Base-by-base conservation (phyloP, 257 asterid species). In the Pogostemon cablin region DNA sequence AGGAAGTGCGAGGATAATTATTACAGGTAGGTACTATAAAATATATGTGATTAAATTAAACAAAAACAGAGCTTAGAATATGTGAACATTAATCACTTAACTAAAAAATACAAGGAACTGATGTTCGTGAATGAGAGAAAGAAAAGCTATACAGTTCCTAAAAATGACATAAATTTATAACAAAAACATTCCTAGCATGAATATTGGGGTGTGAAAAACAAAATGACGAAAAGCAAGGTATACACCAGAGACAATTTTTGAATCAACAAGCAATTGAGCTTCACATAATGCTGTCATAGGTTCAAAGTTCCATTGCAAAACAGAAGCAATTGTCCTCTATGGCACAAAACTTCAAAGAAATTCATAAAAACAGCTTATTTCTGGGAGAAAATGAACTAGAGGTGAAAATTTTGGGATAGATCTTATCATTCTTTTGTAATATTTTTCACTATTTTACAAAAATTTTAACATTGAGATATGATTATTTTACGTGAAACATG, bases 11-110 rank as follows among this genome's bases (percentile, higher is more conserved):
- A 9, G 41, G 46, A 65, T 56, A 50, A 53, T 34, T 54, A 58
- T 7, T 47, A 52, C 17, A 67, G 40, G 44, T 9, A 53, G 37
- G 65, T 53, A 69, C 35, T 41, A 7, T 6, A 11, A 49, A 7
- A 67, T 67, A 67, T 37, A 46, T 17, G 67, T 69, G 48, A 70
- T 32, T 54, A 48, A 37, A 57, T 11, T 4, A 3, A 44, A 50
- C 6, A 57, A 71, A 55, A 56, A 35, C n/a, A 4, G 10, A 60
- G 42, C 52, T 61, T 11, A 15, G 48, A 48, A 25, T 25, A 48
- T 40, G 58, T 35, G 61, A 61, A n/a, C 41, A 25, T 25, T 25
- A 49, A 25, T 64, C 11, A 39, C 43, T 58, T 7, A 0, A 47
- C 10, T 35, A 59, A 2, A 17, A 25, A 52, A 42, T 25, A 6